Conservation (phyloP, 139 green algal species). For the Astrephomene gubernaculifera region DNA sequence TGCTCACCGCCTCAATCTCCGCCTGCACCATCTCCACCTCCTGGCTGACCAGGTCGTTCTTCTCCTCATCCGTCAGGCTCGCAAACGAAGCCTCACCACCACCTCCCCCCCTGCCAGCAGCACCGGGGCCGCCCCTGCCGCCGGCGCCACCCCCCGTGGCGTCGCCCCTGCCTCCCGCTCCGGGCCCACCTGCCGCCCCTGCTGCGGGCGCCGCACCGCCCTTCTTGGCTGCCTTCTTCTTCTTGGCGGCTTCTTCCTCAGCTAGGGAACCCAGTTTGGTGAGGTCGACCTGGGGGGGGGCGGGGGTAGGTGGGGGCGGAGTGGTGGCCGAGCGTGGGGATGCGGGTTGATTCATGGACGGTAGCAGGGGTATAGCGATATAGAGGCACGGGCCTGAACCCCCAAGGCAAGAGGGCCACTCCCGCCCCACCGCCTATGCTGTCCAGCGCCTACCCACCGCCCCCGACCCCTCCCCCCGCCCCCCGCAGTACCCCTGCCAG, state of each 20-base stretch:
- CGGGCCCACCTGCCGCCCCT: background rate
- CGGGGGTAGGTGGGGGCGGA: background rate
- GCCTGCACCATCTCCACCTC: slow-evolving; percentile 76
- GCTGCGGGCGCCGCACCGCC: slow-evolving; percentile 52
- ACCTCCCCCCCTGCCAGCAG: slow-evolving; percentile 42
- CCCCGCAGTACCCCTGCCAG: too few relatives aligned
- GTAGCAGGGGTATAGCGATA: too few relatives aligned
- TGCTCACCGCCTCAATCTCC: slow-evolving; percentile 56
- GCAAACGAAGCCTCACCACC: slow-evolving; percentile 43
- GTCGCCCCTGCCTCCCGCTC: slow-evolving; percentile 43
- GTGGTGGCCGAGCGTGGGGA: background rate
- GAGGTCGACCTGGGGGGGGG: slow-evolving; percentile 11
- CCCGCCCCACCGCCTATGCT: too few relatives aligned
- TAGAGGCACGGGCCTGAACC: too few relatives aligned
- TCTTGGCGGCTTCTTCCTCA: slow-evolving; percentile 45
- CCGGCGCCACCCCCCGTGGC: slow-evolving; percentile 17
- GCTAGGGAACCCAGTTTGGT: slow-evolving; percentile 32
- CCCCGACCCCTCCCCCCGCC: too few relatives aligned
- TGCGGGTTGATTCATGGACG: too few relatives aligned
- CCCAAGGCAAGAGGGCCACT: too few relatives aligned
- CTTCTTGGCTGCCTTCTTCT: slow-evolving; percentile 56
- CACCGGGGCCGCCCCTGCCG: slow-evolving; percentile 38
- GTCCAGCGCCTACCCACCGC: too few relatives aligned
- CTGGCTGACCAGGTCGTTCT: slow-evolving; percentile 72
- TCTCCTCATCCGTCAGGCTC: slow-evolving; percentile 73